A percentile compares a stretch with the other conserved stretches of the same genome.
phyloP scores from a whole-genome alignment of 257 asterid genomes.

The Solanum chmielewskii region DNA sequence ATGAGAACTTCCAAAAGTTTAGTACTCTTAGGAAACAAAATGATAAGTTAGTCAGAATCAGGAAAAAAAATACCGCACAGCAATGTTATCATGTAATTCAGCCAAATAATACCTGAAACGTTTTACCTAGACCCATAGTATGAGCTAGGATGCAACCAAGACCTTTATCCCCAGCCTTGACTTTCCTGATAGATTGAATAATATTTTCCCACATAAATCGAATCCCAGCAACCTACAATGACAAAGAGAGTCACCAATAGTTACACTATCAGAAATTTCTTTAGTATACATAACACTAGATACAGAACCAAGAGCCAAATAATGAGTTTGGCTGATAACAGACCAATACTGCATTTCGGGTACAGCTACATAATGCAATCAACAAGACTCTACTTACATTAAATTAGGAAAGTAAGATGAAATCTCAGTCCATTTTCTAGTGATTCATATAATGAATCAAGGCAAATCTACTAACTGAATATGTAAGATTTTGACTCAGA shows the following conservation, averaged over 20 bases:
- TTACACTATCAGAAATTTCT: background rate
- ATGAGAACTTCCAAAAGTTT: background rate
- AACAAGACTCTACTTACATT: background rate
- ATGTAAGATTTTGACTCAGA: background rate
- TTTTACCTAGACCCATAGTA: constrained; percentile 98
- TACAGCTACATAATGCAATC: background rate
- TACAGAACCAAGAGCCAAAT: background rate
- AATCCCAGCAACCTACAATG: constrained; percentile 72
- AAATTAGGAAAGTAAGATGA: background rate
- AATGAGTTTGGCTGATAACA: background rate
- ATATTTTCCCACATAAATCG: constrained; percentile 97
- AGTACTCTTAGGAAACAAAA: background rate
- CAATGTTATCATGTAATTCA: background rate
- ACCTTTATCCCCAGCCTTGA: constrained; percentile 88
- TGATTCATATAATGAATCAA: background rate
- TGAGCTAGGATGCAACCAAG: constrained; percentile 99
- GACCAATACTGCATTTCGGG: background rate
- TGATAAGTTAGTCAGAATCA: background rate
- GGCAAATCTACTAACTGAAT: background rate
- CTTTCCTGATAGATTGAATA: constrained; percentile 67
- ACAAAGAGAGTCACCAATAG: background rate
- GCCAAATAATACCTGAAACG: constrained; percentile 70
- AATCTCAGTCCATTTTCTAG: background rate
- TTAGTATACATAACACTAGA: background rate
- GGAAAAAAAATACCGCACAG: background rate